Evolutionary conservation across 2,329 filamentous ascomycete genomes (phyloP).

Genomic region (Verticillium tricorpus): DNA sequence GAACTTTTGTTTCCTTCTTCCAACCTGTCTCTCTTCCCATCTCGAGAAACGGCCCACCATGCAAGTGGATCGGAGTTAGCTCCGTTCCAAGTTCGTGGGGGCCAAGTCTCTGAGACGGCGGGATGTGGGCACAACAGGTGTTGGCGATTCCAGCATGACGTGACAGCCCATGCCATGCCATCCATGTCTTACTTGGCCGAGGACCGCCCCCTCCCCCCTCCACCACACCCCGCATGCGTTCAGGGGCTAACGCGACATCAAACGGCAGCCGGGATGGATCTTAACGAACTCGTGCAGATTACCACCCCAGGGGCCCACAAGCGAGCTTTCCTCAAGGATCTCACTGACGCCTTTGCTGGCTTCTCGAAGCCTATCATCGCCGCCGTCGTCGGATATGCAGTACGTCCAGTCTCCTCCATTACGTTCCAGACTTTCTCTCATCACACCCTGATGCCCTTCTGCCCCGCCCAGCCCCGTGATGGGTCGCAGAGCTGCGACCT

Average conservation of each 20-base stretch:
- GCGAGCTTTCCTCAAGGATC: slow-evolving; percentile 29
- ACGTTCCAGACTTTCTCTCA: too few relatives aligned
- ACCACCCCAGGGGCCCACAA: slow-evolving; percentile 17
- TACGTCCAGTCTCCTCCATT: slow-evolving; percentile 22
- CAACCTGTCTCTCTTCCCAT: slow-evolving; percentile 1
- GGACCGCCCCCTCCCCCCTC: neutral
- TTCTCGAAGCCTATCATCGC: slow-evolving; percentile 43
- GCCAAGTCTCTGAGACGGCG: neutral
- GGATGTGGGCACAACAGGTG: neutral
- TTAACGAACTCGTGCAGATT: slow-evolving; percentile 16
- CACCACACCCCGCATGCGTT: neutral
- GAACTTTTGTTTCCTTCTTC: slow-evolving; percentile 1
- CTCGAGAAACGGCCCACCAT: neutral
- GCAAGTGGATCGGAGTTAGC: neutral
- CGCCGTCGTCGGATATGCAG: slow-evolving; percentile 45
- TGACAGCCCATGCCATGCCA: neutral
- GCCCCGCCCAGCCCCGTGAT: neutral
- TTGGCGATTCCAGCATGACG: neutral
- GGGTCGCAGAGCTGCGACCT: neutral
- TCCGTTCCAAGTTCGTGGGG: neutral
- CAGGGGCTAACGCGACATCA: neutral
- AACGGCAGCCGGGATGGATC: slow-evolving; percentile 13
- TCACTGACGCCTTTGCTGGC: slow-evolving; percentile 28
- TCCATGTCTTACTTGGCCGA: too few relatives aligned
- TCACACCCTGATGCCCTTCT: too few relatives aligned